Base-by-base conservation (phyloP, 2,329 filamentous ascomycete genomes). In the Paecilomyces niveus region DNA sequence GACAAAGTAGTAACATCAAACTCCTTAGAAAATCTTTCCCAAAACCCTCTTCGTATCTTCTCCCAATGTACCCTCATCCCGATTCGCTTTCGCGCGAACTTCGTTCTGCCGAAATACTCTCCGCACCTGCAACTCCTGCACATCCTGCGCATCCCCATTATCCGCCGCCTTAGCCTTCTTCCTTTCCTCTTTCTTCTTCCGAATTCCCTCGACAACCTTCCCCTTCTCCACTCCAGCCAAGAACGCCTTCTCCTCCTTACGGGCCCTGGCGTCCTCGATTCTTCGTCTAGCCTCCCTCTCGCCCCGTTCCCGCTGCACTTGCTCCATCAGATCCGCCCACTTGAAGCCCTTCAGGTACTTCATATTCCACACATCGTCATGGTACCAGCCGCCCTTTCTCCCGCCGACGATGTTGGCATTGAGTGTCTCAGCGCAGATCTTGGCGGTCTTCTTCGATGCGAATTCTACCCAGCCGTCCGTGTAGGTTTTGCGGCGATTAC, bases 391-490 rank as follows among this genome's bases (percentile, higher is more conserved):
- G 2, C 74, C 74, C 65, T 80, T 78, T 32, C 69, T 67, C 3
- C 76, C 76, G 15, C 76, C 76, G 7, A 80, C 68, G 7, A 72
- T 73, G 3, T 68, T 68, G 29, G 76, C 75, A 64, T 80, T 80
- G 53, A 80, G 65, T 2, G 76, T 74, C 64, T 78, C 75, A 3
- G 76, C 76, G 57, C 74, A 77, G 22, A 76, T 67, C 64, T 78
- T 77, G 0, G 77, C 77, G 7, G 69, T 73, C 60, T 72, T 74
- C 60, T 78, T 78, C 29, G 74, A 76, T n/a, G 66, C 71, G 57
- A 79, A 78, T 56, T 79, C 76, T 11, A 79, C 71, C 77, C 77
- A 79, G 4, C 77, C 77, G 61, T 79, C 77, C 2, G 73, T 68
- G 62, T 78, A 79, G 3, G 70, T 72, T 57, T 78, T 74, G 22